Percentiles rank a stretch among this genome's conserved stretches.
These are phyloP conservation scores for Fusarium pininemorale DNA, from an alignment of 2,329 filamentous ascomycete species.

Conservation along the genomic window DNA sequence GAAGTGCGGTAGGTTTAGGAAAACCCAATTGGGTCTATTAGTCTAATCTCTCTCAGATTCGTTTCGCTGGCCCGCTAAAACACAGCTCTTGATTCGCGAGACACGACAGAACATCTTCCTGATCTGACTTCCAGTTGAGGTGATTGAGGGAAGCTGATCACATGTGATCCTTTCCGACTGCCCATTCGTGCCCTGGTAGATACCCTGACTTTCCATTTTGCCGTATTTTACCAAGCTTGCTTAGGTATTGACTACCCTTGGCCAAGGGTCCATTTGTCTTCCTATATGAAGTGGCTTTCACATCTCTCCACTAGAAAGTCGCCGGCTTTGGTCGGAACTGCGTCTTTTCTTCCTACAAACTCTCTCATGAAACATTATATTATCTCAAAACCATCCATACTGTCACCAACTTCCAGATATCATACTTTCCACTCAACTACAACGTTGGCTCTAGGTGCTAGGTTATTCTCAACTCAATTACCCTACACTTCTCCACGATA, in stretches of 20 bases:
- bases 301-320: slow-evolving; percentile 19
- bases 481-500: slow-evolving; percentile 24
- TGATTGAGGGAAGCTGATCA: not conserved
- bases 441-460: not conserved
- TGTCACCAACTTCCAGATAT: not conserved
- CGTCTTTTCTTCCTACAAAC: slow-evolving; percentile 1
- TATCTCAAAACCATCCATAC: not conserved
- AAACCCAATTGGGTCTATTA: slow-evolving; percentile 1
- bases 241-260: not conserved
- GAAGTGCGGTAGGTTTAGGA: not conserved
- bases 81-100: slow-evolving; percentile 3
- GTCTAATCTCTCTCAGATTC: not conserved
- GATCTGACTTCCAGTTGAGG: slow-evolving; percentile 6
- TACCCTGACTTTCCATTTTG: slow-evolving; percentile 16
- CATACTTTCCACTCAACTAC: not conserved
- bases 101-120: not conserved
- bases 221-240: slow-evolving; percentile 11
- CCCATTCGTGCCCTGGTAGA: slow-evolving; percentile 12
- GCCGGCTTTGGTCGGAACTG: slow-evolving; percentile 1
- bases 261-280: not conserved
- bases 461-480: slow-evolving; percentile 10
- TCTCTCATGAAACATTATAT: not conserved
- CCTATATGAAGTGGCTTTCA: slow-evolving; percentile 27
- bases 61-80: slow-evolving; percentile 17
- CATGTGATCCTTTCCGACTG: slow-evolving; percentile 2